Conservation (phyloP, 257 asterid species). For the Salvia miltiorrhiza region DNA sequence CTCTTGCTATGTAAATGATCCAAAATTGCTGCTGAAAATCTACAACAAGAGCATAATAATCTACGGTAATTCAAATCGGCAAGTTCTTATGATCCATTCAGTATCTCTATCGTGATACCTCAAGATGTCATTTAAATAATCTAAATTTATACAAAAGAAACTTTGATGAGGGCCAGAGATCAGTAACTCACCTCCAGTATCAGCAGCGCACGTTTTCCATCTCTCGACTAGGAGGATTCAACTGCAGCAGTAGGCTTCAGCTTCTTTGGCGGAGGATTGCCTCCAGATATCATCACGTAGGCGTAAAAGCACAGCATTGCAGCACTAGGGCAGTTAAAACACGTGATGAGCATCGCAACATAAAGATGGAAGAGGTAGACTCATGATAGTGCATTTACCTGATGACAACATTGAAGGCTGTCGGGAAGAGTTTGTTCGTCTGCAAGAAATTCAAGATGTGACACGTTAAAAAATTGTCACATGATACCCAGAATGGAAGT, state of each 20-base stretch:
- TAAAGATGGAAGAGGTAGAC: background rate
- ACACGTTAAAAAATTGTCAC: background rate
- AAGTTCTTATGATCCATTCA: background rate
- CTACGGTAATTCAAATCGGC: background rate
- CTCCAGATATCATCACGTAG: constrained; percentile 77
- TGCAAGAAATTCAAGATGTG: constrained; percentile 23
- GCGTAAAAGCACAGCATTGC: constrained; percentile 86
- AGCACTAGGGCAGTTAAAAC: constrained; percentile 41
- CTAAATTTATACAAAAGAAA: background rate
- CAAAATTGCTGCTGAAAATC: background rate
- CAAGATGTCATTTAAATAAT: background rate
- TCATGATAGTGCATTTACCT: constrained; percentile 38
- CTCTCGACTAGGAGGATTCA: constrained; percentile 26
- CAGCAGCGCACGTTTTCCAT: background rate
- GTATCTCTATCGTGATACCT: background rate
- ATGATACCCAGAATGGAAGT: background rate
- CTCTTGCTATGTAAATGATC: background rate
- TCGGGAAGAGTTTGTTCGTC: constrained; percentile 57
- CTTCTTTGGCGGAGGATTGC: constrained; percentile 73
- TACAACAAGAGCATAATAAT: background rate
- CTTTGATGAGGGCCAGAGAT: background rate
- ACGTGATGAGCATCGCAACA: background rate
- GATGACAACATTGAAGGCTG: constrained; percentile 55
- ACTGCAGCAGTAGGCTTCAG: constrained; percentile 29
- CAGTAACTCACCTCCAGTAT: constrained; percentile 10